These are phyloP conservation scores for Ligustrum vulgare DNA, from an alignment of 257 asterid species.

Conservation along the genomic window DNA sequence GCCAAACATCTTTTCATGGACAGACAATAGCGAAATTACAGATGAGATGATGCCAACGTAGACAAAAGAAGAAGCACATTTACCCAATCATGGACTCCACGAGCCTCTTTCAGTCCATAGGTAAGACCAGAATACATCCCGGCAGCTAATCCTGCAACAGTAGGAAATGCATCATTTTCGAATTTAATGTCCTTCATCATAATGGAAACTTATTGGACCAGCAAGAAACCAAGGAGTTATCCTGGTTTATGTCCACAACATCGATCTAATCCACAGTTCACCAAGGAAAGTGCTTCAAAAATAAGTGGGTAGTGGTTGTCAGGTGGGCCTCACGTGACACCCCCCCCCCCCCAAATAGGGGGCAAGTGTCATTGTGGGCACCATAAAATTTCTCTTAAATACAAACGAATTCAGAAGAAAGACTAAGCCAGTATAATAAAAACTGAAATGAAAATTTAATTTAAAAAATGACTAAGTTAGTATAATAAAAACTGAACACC, in stretches of 20 bases:
- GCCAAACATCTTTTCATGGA: neutral
- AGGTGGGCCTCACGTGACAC: no score
- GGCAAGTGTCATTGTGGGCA: no score
- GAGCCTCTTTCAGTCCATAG: conserved; percentile 78
- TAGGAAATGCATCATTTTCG: neutral
- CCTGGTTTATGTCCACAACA: neutral
- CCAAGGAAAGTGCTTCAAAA: neutral
- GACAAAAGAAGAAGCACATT: neutral
- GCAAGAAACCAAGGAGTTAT: neutral
- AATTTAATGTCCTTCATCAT: neutral
- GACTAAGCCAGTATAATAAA: no score
- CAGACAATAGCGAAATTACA: neutral
- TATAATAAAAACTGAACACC: neutral
- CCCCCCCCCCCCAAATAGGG: no score
- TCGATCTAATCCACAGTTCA: neutral
- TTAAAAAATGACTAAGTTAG: neutral
- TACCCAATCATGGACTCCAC: conserved; percentile 96
- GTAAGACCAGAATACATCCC: conserved; percentile 88
- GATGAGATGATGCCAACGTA: neutral
- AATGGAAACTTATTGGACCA: neutral
- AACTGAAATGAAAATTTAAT: neutral
- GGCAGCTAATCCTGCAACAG: conserved; percentile 71
- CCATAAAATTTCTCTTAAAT: no score
- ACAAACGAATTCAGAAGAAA: no score
- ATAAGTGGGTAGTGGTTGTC: no score